Evolutionary conservation across 495 filamentous ascomycete genomes (phyloP), one percentile per base, ranked within the genome.

Genomic region (Gamarada debralockiae): DNA sequence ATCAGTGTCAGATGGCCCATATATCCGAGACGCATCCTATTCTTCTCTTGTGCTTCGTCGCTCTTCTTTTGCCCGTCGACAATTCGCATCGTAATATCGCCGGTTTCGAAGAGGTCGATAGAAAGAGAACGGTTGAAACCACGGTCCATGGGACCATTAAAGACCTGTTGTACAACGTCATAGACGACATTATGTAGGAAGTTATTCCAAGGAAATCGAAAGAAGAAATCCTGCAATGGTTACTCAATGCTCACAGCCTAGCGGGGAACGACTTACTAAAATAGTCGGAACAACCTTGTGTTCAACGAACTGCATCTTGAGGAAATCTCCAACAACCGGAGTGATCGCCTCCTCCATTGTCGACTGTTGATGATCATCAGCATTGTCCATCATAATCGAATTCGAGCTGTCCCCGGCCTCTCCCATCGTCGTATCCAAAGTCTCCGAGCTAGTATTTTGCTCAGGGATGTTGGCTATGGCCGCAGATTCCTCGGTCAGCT

Each of bases 171-270:
- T 12, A 99, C 87, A 56, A 99, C 91, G 66, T 99, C 93, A 67
- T 99, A 99, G 21, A 99, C 93, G 38, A 99, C 93, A 70, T 99
- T 99, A 68, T 99, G 93, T 20, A 99, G 81, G 64, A 99, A 99
- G 67, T 99, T 99, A 65, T 99, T 99, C 93, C 93, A 99, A 3
- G 93, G 95, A 67, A 97, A 97, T 48, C 83, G 84, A 76, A 97
- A 99, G 73, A 99, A 99, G 73, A 98, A 97, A 50, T 86, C 85
- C 87, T 90, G 53, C 3, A 15, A 13, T 0, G 2, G 61, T 57
- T 50, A 53, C 36, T 50, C 27, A 42, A 34, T 34, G 41, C 15
- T 12, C 31, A 42, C 23, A 27, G 46, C 33, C 21, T 27, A 34
- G 2, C 4, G 24, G 24, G 33, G 29, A 46, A 41, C 17, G 14